Evolutionary conservation across 2,329 filamentous ascomycete genomes (phyloP).

Genomic region (Fusarium sp.): DNA sequence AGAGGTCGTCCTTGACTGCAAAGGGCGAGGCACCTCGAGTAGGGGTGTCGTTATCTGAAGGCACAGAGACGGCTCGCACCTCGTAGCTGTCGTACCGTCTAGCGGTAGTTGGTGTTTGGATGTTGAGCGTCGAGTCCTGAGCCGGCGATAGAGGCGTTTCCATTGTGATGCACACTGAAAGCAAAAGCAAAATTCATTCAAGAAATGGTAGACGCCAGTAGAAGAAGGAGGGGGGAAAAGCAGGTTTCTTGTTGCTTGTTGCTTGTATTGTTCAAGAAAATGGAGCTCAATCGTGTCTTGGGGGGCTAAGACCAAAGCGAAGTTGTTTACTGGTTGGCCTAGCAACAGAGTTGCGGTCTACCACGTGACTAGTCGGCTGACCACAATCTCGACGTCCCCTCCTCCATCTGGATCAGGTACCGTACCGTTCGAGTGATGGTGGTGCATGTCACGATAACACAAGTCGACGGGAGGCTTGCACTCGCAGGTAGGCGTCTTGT

Average conservation of each 20-base stretch:
- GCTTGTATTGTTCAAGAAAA: constrained; percentile 27
- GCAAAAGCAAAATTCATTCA: constrained; percentile 25
- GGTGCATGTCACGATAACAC: constrained; percentile 8
- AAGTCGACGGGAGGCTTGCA: not conserved
- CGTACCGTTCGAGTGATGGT: not conserved
- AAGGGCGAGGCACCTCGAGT: constrained; percentile 45
- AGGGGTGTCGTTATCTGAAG: constrained; percentile 28
- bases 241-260: constrained; percentile 25
- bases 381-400: not conserved
- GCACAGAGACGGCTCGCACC: constrained; percentile 31
- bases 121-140: constrained; percentile 43
- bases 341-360: constrained; percentile 23
- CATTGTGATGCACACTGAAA: constrained; percentile 42
- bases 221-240: constrained; percentile 6
- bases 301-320: constrained; percentile 22
- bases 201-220: constrained; percentile 13
- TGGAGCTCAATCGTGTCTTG: constrained; percentile 20
- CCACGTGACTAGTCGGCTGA: constrained; percentile 21
- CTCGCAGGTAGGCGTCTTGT: not conserved
- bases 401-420: not conserved
- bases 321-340: constrained; percentile 37
- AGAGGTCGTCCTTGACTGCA: constrained; percentile 48
- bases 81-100: constrained; percentile 42
- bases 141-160: constrained; percentile 44
- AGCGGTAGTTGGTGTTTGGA: constrained; percentile 40